These are phyloP conservation scores for Penicillium oxalicum DNA, from an alignment of 2,329 filamentous ascomycete genomes.

Conservation along the genomic window DNA sequence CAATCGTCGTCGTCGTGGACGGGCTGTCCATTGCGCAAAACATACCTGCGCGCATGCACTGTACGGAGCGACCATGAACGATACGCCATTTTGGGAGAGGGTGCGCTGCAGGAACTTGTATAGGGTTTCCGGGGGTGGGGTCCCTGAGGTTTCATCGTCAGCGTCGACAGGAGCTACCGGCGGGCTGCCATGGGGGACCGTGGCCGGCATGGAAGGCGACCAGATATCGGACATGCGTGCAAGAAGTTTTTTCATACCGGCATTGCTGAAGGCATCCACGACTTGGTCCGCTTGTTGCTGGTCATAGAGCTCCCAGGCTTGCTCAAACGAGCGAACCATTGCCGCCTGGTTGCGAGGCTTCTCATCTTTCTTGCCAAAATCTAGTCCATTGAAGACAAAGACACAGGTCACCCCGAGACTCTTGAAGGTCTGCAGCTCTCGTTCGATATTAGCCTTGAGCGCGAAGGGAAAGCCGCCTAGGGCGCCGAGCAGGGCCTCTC, in stretches of 20 bases:
- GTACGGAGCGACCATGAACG: conserved; percentile 80
- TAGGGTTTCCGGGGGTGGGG: conserved; percentile 64
- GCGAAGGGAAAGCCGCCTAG: conserved; percentile 82
- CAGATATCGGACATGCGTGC: neutral
- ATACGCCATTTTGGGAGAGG: conserved; percentile 60
- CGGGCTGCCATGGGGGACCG: conserved; percentile 1
- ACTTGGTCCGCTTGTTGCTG: conserved; percentile 71
- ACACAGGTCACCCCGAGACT: conserved; percentile 66
- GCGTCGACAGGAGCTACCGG: conserved; percentile 12
- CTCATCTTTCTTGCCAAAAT: conserved; percentile 69
- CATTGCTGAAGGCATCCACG: conserved; percentile 79
- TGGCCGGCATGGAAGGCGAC: conserved; percentile 4
- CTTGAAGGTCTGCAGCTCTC: conserved; percentile 68
- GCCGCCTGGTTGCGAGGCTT: conserved; percentile 54
- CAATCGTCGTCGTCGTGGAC: neutral
- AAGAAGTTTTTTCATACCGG: conserved; percentile 50
- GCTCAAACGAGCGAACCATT: conserved; percentile 62
- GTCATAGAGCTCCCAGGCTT: conserved; percentile 85
- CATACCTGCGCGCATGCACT: conserved; percentile 78
- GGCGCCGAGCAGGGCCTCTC: conserved; percentile 84
- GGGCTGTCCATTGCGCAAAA: neutral
- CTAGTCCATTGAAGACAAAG: conserved; percentile 88
- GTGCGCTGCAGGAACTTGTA: conserved; percentile 72
- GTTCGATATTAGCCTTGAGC: conserved; percentile 67
- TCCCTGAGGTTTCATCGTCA: conserved; percentile 48